Conservation (phyloP, 169 alveolate genomes). For the Eimeria acervulina region DNA sequence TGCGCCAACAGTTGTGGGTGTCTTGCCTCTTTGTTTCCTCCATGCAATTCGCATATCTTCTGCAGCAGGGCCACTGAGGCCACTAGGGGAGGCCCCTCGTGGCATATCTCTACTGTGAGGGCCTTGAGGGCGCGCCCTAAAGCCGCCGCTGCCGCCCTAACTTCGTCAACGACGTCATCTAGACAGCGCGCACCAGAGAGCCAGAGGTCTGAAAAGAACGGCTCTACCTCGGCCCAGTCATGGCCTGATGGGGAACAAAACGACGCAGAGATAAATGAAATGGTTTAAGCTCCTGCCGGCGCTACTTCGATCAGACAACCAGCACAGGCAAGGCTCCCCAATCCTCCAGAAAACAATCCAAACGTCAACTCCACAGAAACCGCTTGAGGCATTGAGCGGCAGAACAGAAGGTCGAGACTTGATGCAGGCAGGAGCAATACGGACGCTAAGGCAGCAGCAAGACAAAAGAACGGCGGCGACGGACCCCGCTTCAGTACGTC, state of each 20-base stretch:
- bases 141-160: conserved; percentile 56
- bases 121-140: conserved; percentile 66
- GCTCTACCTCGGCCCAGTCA: conserved; percentile 54
- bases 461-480: not conserved
- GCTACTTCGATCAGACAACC: not conserved
- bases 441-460: not conserved
- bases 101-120: conserved; percentile 65
- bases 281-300: not conserved
- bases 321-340: not conserved
- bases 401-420: not conserved
- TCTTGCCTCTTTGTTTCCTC: conserved; percentile 76
- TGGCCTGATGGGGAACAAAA: conserved; percentile 7
- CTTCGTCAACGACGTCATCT: conserved; percentile 67
- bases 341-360: not conserved
- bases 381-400: not conserved
- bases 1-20: not conserved
- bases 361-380: not conserved
- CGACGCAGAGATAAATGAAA: not conserved
- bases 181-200: conserved; percentile 67
- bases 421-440: not conserved
- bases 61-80: conserved; percentile 66
- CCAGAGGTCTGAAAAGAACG: conserved; percentile 55
- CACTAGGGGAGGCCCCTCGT: conserved; percentile 63
- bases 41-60: conserved; percentile 58
- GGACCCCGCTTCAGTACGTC: conserved; percentile 55